Percentiles rank a stretch among this genome's conserved stretches.
These are phyloP conservation scores for Trichoderma sp. DNA, from an alignment of 2,329 filamentous ascomycete species.

Conservation along the genomic window DNA sequence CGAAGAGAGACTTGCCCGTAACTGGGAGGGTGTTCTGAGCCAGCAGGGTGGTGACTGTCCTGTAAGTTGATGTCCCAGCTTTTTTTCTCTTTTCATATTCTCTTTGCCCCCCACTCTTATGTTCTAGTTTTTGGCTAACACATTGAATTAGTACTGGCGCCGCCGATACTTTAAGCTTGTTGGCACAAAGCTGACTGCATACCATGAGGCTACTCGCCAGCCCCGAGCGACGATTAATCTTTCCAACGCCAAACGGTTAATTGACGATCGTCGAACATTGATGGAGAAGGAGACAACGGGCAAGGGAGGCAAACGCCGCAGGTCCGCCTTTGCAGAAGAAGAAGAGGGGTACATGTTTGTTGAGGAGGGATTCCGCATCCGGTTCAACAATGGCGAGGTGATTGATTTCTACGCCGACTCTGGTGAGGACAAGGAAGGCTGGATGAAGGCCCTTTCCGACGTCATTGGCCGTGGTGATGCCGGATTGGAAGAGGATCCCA, in stretches of 20 bases:
- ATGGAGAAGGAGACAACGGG: constrained; percentile 80
- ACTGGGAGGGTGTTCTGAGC: constrained; percentile 85
- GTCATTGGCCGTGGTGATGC: constrained; percentile 57
- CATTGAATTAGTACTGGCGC: constrained; percentile 75
- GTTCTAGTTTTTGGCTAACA: constrained; percentile 4
- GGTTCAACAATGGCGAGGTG: constrained; percentile 95
- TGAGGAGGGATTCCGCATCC: constrained; percentile 97
- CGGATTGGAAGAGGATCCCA: constrained; percentile 45
- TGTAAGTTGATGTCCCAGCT: constrained; percentile 56
- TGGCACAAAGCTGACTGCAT: constrained; percentile 88
- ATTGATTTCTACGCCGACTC: constrained; percentile 98
- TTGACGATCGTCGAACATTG: constrained; percentile 83
- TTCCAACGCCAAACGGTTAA: constrained; percentile 85
- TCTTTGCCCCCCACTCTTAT: neutral
- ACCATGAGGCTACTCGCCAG: constrained; percentile 92
- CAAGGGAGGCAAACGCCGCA: constrained; percentile 75
- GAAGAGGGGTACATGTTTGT: constrained; percentile 99
- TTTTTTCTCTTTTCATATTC: neutral
- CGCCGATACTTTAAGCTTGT: constrained; percentile 95
- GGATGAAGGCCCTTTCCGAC: constrained; percentile 87
- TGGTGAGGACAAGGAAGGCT: constrained; percentile 81
- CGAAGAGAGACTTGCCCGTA: constrained; percentile 72
- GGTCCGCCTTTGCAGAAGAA: constrained; percentile 95
- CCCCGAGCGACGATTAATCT: constrained; percentile 96
- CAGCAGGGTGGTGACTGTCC: constrained; percentile 98